Evolutionary conservation across 495 filamentous ascomycete species (phyloP).

Genomic region (Rostrohypoxylon terebratum): DNA sequence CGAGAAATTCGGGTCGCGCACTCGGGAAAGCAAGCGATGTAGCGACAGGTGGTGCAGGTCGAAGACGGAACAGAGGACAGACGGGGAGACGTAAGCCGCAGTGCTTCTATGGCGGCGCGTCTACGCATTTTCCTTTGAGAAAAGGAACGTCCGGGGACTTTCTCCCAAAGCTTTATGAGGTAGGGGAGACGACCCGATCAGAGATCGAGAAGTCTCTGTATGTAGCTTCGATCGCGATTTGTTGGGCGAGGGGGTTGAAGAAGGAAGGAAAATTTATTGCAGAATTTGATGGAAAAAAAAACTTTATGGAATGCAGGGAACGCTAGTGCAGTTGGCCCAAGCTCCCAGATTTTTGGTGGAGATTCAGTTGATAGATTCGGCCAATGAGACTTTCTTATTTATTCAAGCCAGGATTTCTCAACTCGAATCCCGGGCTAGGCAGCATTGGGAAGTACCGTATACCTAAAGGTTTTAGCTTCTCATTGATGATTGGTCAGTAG

Average conservation of each 20-base stretch:
- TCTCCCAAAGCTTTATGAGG: constrained; percentile 89
- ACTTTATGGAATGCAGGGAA: neutral
- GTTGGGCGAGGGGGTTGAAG: constrained; percentile 90
- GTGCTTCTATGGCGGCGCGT: constrained; percentile 99
- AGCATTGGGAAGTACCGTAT: neutral
- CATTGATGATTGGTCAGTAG: neutral
- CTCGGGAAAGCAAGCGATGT: constrained; percentile 45
- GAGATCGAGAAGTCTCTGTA: constrained; percentile 72
- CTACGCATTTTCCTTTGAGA: constrained; percentile 77
- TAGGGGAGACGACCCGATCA: constrained; percentile 52
- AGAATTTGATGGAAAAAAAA: neutral
- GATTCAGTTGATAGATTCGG: neutral
- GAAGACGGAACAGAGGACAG: constrained; percentile 71
- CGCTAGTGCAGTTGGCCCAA: constrained; percentile 2
- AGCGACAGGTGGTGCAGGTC: constrained; percentile 56
- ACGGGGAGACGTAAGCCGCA: constrained; percentile 67
- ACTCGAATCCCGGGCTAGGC: neutral
- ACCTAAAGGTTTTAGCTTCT: neutral
- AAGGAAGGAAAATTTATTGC: constrained; percentile 51
- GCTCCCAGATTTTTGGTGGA: neutral
- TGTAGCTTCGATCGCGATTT: constrained; percentile 99
- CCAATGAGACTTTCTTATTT: neutral
- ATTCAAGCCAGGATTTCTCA: neutral
- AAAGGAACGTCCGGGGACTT: constrained; percentile 99
- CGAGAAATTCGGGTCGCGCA: constrained; percentile 37